A percentile compares a stretch with the other conserved stretches of the same genome.
Evolutionary conservation across 2,329 filamentous ascomycete genomes (phyloP).

Genomic region (Colletotrichum neosansevieriae): DNA sequence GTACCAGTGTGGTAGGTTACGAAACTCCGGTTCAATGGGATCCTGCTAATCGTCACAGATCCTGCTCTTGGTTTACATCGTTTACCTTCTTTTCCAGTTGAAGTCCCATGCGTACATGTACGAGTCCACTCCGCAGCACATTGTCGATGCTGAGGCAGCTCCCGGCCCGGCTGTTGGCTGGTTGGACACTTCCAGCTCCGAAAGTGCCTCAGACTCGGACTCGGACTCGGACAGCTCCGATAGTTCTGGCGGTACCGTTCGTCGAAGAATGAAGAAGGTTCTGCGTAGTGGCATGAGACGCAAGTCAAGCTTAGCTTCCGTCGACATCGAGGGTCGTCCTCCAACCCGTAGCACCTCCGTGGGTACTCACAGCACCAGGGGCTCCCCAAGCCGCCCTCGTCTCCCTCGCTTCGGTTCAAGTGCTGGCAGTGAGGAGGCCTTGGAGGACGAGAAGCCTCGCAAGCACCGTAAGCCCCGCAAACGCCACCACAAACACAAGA

Average conservation of each 20-base stretch:
- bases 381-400: constrained; percentile 52
- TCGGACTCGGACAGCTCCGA: constrained; percentile 77
- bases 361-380: constrained; percentile 53
- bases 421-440: constrained; percentile 57
- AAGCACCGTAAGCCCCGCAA: constrained; percentile 52
- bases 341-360: constrained; percentile 57
- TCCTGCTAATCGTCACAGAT: constrained; percentile 59
- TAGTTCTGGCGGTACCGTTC: constrained; percentile 71
- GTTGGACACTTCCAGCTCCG: constrained; percentile 77
- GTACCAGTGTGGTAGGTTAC: constrained; percentile 81
- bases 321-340: constrained; percentile 61
- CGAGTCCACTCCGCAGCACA: constrained; percentile 89
- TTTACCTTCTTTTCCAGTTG: constrained; percentile 91
- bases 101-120: constrained; percentile 95
- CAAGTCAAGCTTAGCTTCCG: constrained; percentile 81
- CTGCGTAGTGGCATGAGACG: constrained; percentile 78
- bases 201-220: constrained; percentile 68
- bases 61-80: constrained; percentile 81
- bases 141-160: constrained; percentile 91
- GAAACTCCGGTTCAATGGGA: neutral
- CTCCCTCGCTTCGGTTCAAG: constrained; percentile 52
- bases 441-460: constrained; percentile 58
- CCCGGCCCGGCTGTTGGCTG: constrained; percentile 87
- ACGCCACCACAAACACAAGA: constrained; percentile 54
- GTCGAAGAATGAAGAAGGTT: constrained; percentile 80